Evolutionary conservation across 2,329 filamentous ascomycete genomes (phyloP).

Genomic region (Meredithiella fracta): DNA sequence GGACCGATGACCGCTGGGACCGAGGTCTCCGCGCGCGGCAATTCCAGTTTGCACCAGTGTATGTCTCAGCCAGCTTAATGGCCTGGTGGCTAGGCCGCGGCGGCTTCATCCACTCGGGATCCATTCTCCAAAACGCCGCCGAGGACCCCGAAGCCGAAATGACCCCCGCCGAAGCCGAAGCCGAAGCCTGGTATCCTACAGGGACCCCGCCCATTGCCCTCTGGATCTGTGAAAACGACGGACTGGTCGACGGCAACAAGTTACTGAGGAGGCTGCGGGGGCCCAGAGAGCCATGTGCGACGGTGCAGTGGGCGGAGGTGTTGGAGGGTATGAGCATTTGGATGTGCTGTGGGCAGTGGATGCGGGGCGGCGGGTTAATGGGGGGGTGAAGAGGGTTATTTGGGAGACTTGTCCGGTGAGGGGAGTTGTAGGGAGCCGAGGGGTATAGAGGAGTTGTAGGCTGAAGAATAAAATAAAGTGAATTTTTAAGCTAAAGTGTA

Average conservation of each 20-base stretch:
- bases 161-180: conserved; percentile 11
- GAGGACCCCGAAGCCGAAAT: conserved; percentile 41
- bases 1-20: conserved; percentile 77
- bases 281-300: conserved; percentile 65
- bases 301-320: conserved; percentile 64
- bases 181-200: conserved; percentile 58
- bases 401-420: conserved; percentile 57
- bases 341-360: conserved; percentile 95
- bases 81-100: conserved; percentile 87
- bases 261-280: conserved; percentile 58
- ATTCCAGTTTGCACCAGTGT: conserved; percentile 86
- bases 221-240: conserved; percentile 72
- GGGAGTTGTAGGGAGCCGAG: conserved; percentile 14
- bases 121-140: conserved; percentile 61
- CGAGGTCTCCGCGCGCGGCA: conserved; percentile 59
- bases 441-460: background rate
- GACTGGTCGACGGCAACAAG: conserved; percentile 65
- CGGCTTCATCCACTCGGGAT: conserved; percentile 65
- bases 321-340: conserved; percentile 81
- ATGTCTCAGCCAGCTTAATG: conserved; percentile 80
- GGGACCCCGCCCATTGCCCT: conserved; percentile 69
- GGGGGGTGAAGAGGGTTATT: conserved; percentile 62
- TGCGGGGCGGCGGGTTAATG: conserved; percentile 63
- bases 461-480: no score
- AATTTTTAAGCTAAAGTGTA: background rate